Percentiles rank a stretch among this genome's conserved stretches.
These are phyloP conservation scores for Blastocystis sp. DNA, from an alignment of 352 stramenopile genomes.

Conservation along the genomic window DNA sequence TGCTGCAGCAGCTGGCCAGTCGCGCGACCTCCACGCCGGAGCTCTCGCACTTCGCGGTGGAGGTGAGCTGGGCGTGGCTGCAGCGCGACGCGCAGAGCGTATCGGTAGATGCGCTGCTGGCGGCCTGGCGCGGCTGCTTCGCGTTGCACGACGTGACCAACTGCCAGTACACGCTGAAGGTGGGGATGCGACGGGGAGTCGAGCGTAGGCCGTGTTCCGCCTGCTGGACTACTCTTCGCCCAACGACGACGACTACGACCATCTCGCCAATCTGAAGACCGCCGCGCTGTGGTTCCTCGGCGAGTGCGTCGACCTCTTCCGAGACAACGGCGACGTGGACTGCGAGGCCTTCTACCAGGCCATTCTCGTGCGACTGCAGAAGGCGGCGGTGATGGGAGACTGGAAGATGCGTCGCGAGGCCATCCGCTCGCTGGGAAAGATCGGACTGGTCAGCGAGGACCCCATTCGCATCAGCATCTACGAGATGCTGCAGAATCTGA, in stretches of 20 bases:
- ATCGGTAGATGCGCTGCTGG: background rate
- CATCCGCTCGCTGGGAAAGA: constrained; percentile 47
- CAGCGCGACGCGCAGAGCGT: background rate
- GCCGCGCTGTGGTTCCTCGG: constrained; percentile 46
- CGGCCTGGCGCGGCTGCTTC: constrained; percentile 34
- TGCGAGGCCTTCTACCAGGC: background rate
- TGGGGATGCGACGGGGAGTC: background rate
- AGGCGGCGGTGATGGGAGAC: constrained; percentile 40
- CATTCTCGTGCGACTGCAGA: constrained; percentile 35
- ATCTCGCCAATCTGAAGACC: constrained; percentile 20
- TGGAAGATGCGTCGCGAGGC: constrained; percentile 40
- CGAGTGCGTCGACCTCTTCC: constrained; percentile 27
- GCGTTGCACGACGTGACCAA: background rate
- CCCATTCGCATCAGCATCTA: constrained; percentile 36
- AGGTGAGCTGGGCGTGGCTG: constrained; percentile 33
- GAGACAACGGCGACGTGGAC: background rate
- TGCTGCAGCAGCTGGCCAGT: background rate
- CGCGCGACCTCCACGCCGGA: background rate
- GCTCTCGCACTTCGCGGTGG: constrained; percentile 26
- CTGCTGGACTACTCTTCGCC: constrained; percentile 25
- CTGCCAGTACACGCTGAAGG: background rate
- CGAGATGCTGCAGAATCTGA: constrained; percentile 52
- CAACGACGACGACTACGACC: background rate
- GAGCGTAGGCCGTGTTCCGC: background rate
- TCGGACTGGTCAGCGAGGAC: constrained; percentile 39